Evolutionary conservation across 768 basidiomycete species (phyloP).

Genomic region (Obba rivulosa): DNA sequence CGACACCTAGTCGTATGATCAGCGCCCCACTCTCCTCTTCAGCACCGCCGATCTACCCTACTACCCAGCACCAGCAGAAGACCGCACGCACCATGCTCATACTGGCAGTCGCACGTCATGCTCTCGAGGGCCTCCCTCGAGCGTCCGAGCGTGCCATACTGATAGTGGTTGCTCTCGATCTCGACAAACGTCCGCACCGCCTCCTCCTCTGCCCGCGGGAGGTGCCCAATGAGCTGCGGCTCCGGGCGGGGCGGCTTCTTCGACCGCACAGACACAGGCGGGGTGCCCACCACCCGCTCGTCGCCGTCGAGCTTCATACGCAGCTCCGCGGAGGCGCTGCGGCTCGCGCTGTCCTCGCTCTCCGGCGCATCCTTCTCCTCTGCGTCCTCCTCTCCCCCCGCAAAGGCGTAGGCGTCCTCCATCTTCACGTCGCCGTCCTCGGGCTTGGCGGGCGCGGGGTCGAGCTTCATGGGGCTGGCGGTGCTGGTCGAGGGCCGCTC

Average conservation of each 20-base stretch:
- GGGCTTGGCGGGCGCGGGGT: slow-evolving; percentile 4
- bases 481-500: no score
- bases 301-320: slow-evolving; percentile 24
- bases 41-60: neutral
- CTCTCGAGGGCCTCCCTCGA: slow-evolving; percentile 87
- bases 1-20: slow-evolving; percentile 37
- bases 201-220: slow-evolving; percentile 69
- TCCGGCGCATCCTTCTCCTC: neutral
- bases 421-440: slow-evolving; percentile 6
- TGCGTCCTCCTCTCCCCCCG: neutral
- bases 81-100: slow-evolving; percentile 66
- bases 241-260: slow-evolving; percentile 28
- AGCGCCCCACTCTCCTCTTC: neutral
- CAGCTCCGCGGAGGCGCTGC: slow-evolving; percentile 15
- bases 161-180: slow-evolving; percentile 78
- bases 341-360: slow-evolving; percentile 14
- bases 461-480: slow-evolving; percentile 2
- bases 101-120: slow-evolving; percentile 93
- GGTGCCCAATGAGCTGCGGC: slow-evolving; percentile 73
- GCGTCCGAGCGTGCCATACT: slow-evolving; percentile 80
- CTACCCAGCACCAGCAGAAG: neutral
- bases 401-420: slow-evolving; percentile 2
- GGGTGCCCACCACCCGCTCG: slow-evolving; percentile 25
- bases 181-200: slow-evolving; percentile 71
- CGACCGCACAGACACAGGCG: slow-evolving; percentile 25